Base-by-base conservation (phyloP, 208 protist genomes). In the Porcisia hertigi region DNA sequence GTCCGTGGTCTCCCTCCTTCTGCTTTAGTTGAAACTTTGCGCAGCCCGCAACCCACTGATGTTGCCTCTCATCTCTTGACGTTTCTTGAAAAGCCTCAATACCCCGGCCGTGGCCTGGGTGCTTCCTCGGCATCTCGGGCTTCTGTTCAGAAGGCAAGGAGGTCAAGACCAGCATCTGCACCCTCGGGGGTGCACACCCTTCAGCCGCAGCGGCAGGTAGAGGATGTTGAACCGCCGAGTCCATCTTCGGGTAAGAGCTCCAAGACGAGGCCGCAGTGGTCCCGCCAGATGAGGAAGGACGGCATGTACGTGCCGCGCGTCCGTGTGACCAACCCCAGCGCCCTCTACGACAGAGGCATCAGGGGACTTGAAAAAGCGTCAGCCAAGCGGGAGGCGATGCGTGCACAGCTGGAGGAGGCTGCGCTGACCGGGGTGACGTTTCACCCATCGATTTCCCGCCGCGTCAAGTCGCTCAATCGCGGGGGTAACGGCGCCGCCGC, bases 361-460 rank as follows among this genome's bases (percentile, higher is more conserved):
- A 58, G 67, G 55, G 53, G 59, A 23, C 75, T 79, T 20, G 30
- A 55, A 54, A 53, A 30, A 11, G 67, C 69, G 8, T 69, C 73
- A 11, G 73, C 63, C 34, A 77, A 71, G 76, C 58, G 81, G 5
- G 76, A 84, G 66, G 78, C 76, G 53, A 58, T 88, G 59, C 83
- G 86, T 5, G 72, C 74, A 7, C 66, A 82, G 30, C 64, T 85
- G 18, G 70, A 69, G 30, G 66, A 86, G 63, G 69, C 12, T 11
- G 81, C 81, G 52, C 58, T 63, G 49, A 59, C 83, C n/a, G 75
- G 75, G 9, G 82, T 55, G 71, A 84, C 91, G 9, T 93, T 93
- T 75, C 66, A 72, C 55, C 86, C 91, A 43, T 58, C 71, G 34
- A 90, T 93, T 45, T 90, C 88, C 0, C 70, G 79, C 20, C 55